These are phyloP conservation scores for Gamsiella multidivaricata DNA, from an alignment of 192 early-diverging fungal genomes.

Conservation along the genomic window DNA sequence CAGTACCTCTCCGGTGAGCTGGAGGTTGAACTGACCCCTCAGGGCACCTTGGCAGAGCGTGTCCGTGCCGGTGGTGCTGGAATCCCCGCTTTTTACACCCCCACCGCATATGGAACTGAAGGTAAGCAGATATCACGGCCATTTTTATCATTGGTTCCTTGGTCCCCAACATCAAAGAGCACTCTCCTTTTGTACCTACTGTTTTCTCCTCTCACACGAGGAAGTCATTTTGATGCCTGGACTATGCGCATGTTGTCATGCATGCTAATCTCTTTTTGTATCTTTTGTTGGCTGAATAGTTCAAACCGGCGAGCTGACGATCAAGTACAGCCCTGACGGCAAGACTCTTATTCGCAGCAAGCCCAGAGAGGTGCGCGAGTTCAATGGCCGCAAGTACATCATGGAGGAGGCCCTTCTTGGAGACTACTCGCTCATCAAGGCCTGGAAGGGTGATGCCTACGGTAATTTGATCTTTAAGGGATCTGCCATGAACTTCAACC, in stretches of 20 bases:
- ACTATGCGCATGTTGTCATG: no score
- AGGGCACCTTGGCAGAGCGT: conserved; percentile 82
- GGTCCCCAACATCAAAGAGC: no score
- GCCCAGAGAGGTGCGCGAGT: conserved; percentile 75
- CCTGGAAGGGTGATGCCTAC: conserved; percentile 86
- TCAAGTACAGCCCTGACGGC: conserved; percentile 74
- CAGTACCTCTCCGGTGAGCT: conserved; percentile 86
- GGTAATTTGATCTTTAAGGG: conserved; percentile 81
- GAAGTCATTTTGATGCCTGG: no score
- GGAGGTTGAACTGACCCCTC: conserved; percentile 81
- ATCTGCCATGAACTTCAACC: conserved; percentile 83
- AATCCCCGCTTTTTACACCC: conserved; percentile 78
- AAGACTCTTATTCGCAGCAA: conserved; percentile 63
- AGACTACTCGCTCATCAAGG: conserved; percentile 82
- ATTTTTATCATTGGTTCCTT: background rate
- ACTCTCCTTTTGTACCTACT: background rate
- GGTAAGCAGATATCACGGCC: conserved; percentile 12
- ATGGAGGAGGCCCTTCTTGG: conserved; percentile 83
- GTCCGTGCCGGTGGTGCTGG: conserved; percentile 83
- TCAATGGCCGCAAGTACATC: conserved; percentile 75
- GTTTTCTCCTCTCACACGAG: background rate
- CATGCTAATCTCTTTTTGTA: background rate
- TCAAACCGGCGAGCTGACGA: conserved; percentile 77
- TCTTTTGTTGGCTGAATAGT: conserved; percentile 36
- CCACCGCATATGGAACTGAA: conserved; percentile 77